phyloP scores from a whole-genome alignment of 2,329 filamentous ascomycete genomes.

The Sporothrix mexicana region DNA sequence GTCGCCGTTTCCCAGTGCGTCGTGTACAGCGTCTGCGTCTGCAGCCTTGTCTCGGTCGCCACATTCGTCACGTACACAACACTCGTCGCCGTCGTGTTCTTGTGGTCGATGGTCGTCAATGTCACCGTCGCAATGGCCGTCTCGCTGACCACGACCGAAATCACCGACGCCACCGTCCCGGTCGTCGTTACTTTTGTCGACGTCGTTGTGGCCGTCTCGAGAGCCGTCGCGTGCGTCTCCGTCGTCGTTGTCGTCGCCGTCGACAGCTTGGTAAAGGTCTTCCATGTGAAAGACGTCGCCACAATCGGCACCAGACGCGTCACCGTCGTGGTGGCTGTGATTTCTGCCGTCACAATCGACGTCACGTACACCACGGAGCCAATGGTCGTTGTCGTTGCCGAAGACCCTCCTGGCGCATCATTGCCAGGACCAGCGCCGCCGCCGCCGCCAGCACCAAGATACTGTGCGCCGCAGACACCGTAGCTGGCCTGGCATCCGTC shows the following conservation, averaged over 20 bases:
- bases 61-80: slow-evolving; percentile 8
- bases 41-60: not conserved
- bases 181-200: slow-evolving; percentile 24
- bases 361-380: slow-evolving; percentile 29
- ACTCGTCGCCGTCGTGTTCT: slow-evolving; percentile 19
- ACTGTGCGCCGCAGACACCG: slow-evolving; percentile 31
- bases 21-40: slow-evolving; percentile 7
- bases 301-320: slow-evolving; percentile 23
- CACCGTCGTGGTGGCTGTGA: slow-evolving; percentile 27
- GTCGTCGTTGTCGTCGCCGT: slow-evolving; percentile 17
- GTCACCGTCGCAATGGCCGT: slow-evolving; percentile 29
- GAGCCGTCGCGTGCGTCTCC: not conserved
- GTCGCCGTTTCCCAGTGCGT: slow-evolving; percentile 23
- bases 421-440: not conserved
- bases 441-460: not conserved
- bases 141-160: slow-evolving; percentile 27
- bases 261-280: slow-evolving; percentile 28
- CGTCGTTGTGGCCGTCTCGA: slow-evolving; percentile 10
- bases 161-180: not conserved
- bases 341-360: slow-evolving; percentile 5
- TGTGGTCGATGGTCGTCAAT: not conserved
- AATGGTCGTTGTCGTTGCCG: not conserved
- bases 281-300: slow-evolving; percentile 31
- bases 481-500: slow-evolving; percentile 34
- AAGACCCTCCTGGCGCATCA: not conserved